A percentile compares a stretch with the other conserved stretches of the same genome.
phyloP scores from a whole-genome alignment of 2,329 filamentous ascomycete genomes.

The Arthrobotrys sphaeroides region DNA sequence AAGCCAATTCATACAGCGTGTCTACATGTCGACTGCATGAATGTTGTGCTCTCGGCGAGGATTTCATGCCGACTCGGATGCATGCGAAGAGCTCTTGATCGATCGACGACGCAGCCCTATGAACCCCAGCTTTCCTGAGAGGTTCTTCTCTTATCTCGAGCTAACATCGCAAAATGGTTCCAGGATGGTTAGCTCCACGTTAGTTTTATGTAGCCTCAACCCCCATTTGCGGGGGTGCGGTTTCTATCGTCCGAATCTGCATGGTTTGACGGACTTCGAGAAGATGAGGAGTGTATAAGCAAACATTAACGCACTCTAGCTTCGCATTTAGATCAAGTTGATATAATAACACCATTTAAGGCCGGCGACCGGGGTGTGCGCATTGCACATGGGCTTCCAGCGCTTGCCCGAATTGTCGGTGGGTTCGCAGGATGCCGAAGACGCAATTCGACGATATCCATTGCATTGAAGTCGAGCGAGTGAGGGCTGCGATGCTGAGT shows the following conservation, averaged over 20 bases:
- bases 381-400: neutral
- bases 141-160: slow-evolving; percentile 2
- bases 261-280: neutral
- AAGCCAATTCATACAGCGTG: neutral
- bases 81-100: slow-evolving; percentile 19
- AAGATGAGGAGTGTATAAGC: neutral
- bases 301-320: neutral
- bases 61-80: neutral
- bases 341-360: neutral
- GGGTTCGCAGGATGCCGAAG: slow-evolving; percentile 8
- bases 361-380: neutral
- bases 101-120: slow-evolving; percentile 49
- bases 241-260: neutral
- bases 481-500: slow-evolving; percentile 6
- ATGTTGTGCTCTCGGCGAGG: neutral
- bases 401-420: neutral
- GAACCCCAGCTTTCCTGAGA: slow-evolving; percentile 41
- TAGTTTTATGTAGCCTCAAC: slow-evolving; percentile 1
- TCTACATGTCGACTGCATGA: neutral
- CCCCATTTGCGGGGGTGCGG: slow-evolving; percentile 12
- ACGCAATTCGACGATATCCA: neutral
- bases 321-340: neutral
- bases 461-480: too few relatives aligned
- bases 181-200: neutral
- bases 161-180: slow-evolving; percentile 11